These are phyloP conservation scores for Aspergillus novoparasiticus DNA, from an alignment of 2,329 filamentous ascomycete genomes.

Conservation along the genomic window DNA sequence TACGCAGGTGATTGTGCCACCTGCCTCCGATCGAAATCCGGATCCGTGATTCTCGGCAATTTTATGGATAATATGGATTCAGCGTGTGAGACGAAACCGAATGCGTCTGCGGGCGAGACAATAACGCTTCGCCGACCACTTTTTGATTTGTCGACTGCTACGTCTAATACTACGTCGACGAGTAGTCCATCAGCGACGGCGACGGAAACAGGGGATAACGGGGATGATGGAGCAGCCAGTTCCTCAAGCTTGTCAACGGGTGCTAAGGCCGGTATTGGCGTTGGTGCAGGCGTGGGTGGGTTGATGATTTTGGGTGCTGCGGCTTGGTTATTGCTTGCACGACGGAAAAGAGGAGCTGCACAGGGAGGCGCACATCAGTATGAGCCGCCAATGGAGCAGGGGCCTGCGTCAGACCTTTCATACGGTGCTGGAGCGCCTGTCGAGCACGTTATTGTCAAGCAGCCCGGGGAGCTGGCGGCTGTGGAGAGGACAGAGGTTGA, in stretches of 20 bases:
- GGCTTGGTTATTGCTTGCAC: neutral
- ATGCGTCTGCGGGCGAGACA: neutral
- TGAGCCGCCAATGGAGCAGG: neutral
- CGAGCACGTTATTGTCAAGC: neutral
- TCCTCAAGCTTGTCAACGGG: neutral
- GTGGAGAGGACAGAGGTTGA: neutral
- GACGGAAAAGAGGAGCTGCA: neutral
- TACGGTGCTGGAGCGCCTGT: neutral
- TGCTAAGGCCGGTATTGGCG: neutral
- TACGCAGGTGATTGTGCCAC: neutral
- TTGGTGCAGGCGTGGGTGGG: neutral
- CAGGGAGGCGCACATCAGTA: neutral
- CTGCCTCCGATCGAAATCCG: neutral
- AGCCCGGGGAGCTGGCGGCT: neutral
- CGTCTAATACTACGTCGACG: neutral
- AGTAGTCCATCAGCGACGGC: neutral
- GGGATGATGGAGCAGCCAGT: neutral
- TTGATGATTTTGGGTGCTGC: neutral
- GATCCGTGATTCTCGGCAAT: slow-evolving; percentile 3
- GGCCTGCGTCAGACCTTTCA: neutral
- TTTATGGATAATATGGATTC: slow-evolving; percentile 6
- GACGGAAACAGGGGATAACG: neutral
- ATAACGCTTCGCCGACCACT: neutral
- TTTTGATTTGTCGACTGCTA: neutral
- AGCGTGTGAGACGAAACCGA: neutral